Base-by-base conservation (phyloP, 2,329 filamentous ascomycete species). In the Paecilomyces sp. region DNA sequence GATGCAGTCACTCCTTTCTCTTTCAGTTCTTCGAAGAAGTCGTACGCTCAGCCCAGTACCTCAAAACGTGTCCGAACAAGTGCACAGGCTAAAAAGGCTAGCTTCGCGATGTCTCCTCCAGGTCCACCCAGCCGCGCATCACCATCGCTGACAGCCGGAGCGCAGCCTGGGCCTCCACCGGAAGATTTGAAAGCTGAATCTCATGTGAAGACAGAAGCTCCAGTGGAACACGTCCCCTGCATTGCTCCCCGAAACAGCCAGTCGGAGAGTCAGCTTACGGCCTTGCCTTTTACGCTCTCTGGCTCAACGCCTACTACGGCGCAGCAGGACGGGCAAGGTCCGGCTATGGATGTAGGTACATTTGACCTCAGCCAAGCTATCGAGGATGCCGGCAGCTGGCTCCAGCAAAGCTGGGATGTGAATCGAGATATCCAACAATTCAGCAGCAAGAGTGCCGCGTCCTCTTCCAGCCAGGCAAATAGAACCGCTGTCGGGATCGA, bases 321-420 rank as follows among this genome's bases (percentile, higher is more conserved):
- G 11, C 72, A 67, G 15, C 66, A 74, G 57, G 73, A 76, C 58
- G 72, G 72, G 3, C 75, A 77, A 63, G 69, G 68, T 18, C 63
- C 58, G 25, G 51, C 63, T 36, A 60, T 65, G 54, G 70, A 68
- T 47, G 59, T 63, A 11, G 73, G 77, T 9, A 71, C 68, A n/a
- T 79, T 79, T 56, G 72, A 78, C 58, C 69, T 79, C 4, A 75
- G 70, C 52, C 73, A 76, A 63, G 76, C 76, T 1, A 77, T 80
- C n/a, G 73, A 73, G 5, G 77, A 79, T 58, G 69, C 76, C 9
- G 77, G 77, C 4, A 79, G 75, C 61, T 79, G 76, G 69, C 65
- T 80, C n/a, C 73, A 72, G 41, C 70, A 77, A 56, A 77, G 73
- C 60, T 79, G 76, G 63, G 75, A 79, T 60, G 67, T 76, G 22